Conservation (phyloP, 2,329 filamentous ascomycete species). For the Monilinia fructicola region DNA sequence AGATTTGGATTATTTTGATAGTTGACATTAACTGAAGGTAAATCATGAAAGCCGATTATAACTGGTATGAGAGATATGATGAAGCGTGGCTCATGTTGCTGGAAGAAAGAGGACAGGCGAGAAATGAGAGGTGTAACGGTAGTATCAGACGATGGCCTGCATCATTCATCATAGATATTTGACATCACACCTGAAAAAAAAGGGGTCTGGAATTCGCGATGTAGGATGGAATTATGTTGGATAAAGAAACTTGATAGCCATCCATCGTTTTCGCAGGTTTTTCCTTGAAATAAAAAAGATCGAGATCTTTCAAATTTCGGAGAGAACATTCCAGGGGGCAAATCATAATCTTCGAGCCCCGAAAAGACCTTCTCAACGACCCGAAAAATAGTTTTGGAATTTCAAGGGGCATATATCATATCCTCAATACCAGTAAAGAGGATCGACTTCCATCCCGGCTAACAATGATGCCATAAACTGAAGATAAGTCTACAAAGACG, state of each 20-base stretch:
- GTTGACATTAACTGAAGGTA: too few species aligned
- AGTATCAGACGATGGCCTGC: too few species aligned
- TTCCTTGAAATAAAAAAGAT: too few species aligned
- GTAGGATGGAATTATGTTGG: too few species aligned
- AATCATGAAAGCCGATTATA: too few species aligned
- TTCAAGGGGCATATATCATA: neutral
- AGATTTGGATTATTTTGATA: too few species aligned
- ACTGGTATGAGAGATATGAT: too few species aligned
- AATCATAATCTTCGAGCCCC: neutral
- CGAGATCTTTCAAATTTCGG: neutral
- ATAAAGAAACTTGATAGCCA: too few species aligned
- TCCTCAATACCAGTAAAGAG: neutral
- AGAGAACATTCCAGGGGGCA: neutral
- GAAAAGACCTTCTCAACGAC: neutral
- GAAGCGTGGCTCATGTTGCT: neutral
- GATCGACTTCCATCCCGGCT: neutral
- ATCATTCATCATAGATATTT: too few species aligned
- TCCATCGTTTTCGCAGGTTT: too few species aligned
- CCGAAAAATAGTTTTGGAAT: neutral
- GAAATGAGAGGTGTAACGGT: neutral
- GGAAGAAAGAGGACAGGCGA: neutral
- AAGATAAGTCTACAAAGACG: neutral
- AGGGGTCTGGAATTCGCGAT: neutral
- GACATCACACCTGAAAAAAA: too few species aligned
- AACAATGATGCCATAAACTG: neutral